Conservation (phyloP, 345 rosid genomes). For the Pelargonium nanum region DNA sequence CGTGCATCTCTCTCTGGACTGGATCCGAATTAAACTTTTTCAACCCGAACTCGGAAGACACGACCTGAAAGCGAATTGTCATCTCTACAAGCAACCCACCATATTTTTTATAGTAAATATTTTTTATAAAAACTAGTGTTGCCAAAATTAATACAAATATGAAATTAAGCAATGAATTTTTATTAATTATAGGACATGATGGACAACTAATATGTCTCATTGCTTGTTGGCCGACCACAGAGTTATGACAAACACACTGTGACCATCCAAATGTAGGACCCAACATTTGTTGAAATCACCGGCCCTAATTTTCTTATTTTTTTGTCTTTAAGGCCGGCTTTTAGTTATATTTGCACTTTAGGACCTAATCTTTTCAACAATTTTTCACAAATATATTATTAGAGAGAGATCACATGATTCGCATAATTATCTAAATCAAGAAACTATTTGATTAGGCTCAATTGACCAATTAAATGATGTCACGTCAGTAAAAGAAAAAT, state of each 20-base stretch:
- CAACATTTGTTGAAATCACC: conserved; percentile 23
- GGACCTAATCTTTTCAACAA: neutral
- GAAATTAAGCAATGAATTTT: no score
- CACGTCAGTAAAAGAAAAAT: no score
- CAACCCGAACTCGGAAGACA: conserved; percentile 9
- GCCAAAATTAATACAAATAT: no score
- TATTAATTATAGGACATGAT: no score
- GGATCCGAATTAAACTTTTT: no score
- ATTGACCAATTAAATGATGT: no score
- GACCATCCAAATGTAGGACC: neutral
- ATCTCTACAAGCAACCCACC: no score
- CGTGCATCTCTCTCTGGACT: no score
- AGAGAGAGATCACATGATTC: neutral
- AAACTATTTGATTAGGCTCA: neutral
- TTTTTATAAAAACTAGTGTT: no score
- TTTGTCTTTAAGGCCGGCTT: conserved; percentile 26
- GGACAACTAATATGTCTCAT: conserved; percentile 28
- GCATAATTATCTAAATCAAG: neutral
- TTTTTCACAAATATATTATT: neutral
- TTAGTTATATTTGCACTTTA: no score
- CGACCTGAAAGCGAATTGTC: no score
- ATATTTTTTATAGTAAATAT: no score
- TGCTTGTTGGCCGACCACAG: conserved; percentile 52
- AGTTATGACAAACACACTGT: conserved; percentile 16
- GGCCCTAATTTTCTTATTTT: conserved; percentile 8